phyloP scores from a whole-genome alignment of 768 basidiomycete species.

The Hirschioporus abietinus region DNA sequence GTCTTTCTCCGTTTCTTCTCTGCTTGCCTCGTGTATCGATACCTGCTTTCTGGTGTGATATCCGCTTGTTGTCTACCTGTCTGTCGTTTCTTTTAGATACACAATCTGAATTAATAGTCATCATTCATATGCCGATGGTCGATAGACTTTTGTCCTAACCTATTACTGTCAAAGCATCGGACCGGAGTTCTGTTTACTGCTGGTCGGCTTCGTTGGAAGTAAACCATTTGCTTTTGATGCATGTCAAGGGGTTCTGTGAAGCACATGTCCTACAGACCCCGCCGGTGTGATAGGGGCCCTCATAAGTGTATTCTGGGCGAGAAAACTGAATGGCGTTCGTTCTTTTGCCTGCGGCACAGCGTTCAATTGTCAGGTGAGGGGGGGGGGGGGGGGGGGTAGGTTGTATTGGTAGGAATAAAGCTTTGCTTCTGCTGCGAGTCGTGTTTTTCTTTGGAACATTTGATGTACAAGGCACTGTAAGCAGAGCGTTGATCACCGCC shows the following conservation, averaged over 20 bases:
- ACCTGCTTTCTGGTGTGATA: conserved; percentile 1
- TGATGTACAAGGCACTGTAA: no score
- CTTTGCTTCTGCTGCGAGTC: no score
- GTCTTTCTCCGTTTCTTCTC: conserved; percentile 3
- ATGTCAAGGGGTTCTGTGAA: not conserved
- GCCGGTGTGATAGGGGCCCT: not conserved
- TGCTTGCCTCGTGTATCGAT: conserved; percentile 8
- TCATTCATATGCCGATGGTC: not conserved
- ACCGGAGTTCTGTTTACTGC: not conserved
- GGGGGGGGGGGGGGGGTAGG: no score
- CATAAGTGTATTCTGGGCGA: not conserved
- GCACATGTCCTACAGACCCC: not conserved
- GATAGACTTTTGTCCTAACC: not conserved
- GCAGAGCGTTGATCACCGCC: no score
- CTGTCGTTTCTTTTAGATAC: conserved; percentile 4
- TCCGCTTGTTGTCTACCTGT: conserved; percentile 7
- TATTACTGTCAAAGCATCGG: not conserved
- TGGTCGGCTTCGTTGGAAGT: no score
- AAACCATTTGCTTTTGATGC: not conserved
- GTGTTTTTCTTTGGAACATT: no score
- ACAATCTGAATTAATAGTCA: not conserved
- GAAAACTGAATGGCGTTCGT: not conserved
- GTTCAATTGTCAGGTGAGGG: not conserved
- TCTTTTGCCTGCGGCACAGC: not conserved
- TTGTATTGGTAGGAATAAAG: no score